Evolutionary conservation across 108 stramenopile species (phyloP).

Genomic region (Conticribra guillardii): DNA sequence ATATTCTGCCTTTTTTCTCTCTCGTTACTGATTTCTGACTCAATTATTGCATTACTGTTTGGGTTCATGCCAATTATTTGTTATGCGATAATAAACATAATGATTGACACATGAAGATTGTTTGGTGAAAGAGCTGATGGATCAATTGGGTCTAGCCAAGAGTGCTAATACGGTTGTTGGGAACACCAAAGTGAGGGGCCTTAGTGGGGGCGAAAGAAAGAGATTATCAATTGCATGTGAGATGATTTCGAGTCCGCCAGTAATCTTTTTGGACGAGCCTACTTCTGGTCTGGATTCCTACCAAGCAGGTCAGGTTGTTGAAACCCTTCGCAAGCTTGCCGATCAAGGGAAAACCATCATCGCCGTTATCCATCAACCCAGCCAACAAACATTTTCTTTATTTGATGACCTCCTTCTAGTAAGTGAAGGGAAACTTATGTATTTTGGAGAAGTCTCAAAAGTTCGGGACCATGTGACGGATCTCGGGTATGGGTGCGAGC

Average conservation of each 20-base stretch:
- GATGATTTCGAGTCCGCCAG: constrained; percentile 76
- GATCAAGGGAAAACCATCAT: constrained; percentile 83
- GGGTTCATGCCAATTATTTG: too few relatives aligned
- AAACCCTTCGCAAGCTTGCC: constrained; percentile 75
- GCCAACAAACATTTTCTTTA: constrained; percentile 74
- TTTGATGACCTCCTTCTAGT: constrained; percentile 88
- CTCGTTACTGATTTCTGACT: too few relatives aligned
- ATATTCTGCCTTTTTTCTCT: too few relatives aligned
- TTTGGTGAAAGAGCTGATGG: constrained; percentile 67
- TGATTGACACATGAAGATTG: too few relatives aligned
- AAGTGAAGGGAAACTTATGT: constrained; percentile 87
- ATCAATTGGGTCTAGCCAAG: constrained; percentile 72
- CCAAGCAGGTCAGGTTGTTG: constrained; percentile 70
- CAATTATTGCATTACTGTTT: too few relatives aligned
- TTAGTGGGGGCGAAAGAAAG: constrained; percentile 89
- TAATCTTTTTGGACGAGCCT: constrained; percentile 85
- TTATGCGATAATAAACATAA: too few relatives aligned
- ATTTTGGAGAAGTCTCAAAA: constrained; percentile 70
- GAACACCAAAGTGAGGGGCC: constrained; percentile 76
- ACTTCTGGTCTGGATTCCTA: constrained; percentile 83
- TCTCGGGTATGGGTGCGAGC: constrained; percentile 58
- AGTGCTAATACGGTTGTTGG: constrained; percentile 85
- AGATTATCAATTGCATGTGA: constrained; percentile 88
- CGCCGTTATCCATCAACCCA: constrained; percentile 91
- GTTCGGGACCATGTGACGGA: constrained; percentile 65